Evolutionary conservation across 1,284 basidiomycete genomes (phyloP), one percentile per base, ranked within the genome.

Genomic region (Trametes polyzona): DNA sequence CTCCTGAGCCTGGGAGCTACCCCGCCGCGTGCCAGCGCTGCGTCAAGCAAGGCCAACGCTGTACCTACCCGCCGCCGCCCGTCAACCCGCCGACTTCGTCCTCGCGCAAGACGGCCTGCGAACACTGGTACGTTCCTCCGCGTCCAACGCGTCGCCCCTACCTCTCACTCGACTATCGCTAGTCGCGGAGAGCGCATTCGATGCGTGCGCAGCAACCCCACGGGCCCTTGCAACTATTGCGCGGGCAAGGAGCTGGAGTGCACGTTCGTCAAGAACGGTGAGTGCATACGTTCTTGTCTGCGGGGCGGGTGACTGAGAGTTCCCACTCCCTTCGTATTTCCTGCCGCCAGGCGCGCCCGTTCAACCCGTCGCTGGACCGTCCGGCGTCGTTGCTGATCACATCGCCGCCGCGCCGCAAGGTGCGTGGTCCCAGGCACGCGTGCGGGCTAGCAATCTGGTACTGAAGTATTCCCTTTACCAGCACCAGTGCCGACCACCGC

Each of bases 121-220:
- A 53, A 11, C 5, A 2, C 3, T 53, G 52, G 52, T 53, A 32
- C 14, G 52, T 40, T n/a, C n/a, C n/a, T n/a, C n/a, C 43, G 9
- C 30, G 30, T n/a, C 29, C 17, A 8, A n/a, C 27, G 29, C 19
- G 43, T 44, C 10, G 6, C 5, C 30, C 4, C 30, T 12, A 7
- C 8, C 19, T 26, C 21, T 27, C 21, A 26, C 30, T 3, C 17
- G 2, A 14, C 30, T n/a, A 2, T 17, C 17, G 7, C 23, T 23
- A 51, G 49, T 12, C 49, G 40, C 16, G 4, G 1, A 2, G n/a
- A 19, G 10, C 40, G 30, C 32, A 26, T 26, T 4, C 17, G 14
- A 23, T 51, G 49, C 40, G 40, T 35, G 32, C 19, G 33, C 11
- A 11, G 14, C 11, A n/a, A 35, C 17, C 33, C 33, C 5, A 3